phyloP scores from a whole-genome alignment of 2,329 filamentous ascomycete species.

The Magnaporthiopsis poae region DNA sequence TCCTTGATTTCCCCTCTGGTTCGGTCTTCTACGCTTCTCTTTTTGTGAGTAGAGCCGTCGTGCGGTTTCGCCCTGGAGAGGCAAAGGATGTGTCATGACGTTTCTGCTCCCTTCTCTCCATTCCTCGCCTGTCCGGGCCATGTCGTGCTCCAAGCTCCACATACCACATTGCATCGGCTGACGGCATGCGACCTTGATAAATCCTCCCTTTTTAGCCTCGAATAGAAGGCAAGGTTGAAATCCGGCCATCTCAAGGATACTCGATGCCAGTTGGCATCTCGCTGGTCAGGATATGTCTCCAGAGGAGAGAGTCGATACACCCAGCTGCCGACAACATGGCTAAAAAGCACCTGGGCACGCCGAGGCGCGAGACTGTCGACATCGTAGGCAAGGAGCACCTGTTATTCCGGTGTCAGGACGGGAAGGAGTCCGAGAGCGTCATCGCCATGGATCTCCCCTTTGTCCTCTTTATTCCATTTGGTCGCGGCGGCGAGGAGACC shows the following conservation, averaged over 20 bases:
- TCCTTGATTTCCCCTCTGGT: slow-evolving; percentile 5
- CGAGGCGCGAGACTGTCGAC: slow-evolving; percentile 81
- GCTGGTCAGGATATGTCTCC: slow-evolving; percentile 85
- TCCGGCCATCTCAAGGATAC: slow-evolving; percentile 73
- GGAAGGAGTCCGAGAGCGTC: slow-evolving; percentile 77
- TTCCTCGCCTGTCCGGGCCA: background rate
- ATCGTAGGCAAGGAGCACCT: slow-evolving; percentile 93
- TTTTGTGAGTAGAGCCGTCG: background rate
- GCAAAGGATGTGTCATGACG: background rate
- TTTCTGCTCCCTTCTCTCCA: background rate
- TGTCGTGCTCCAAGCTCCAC: background rate
- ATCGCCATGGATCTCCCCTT: slow-evolving; percentile 96
- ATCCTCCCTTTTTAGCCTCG: slow-evolving; percentile 53
- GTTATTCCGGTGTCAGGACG: slow-evolving; percentile 74
- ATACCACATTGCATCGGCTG: background rate
- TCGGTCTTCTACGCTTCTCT: background rate
- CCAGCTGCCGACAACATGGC: slow-evolving; percentile 88
- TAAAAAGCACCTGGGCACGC: slow-evolving; percentile 82
- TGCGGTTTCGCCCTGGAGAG: background rate
- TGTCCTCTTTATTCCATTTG: slow-evolving; percentile 92
- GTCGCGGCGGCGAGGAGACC: slow-evolving; percentile 78
- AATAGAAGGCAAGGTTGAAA: slow-evolving; percentile 96
- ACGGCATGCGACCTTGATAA: background rate
- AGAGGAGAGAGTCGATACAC: slow-evolving; percentile 90
- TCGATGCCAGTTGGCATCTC: slow-evolving; percentile 85